Conservation (phyloP, 2,329 filamentous ascomycete species). For the Colletotrichum orbiculare region DNA sequence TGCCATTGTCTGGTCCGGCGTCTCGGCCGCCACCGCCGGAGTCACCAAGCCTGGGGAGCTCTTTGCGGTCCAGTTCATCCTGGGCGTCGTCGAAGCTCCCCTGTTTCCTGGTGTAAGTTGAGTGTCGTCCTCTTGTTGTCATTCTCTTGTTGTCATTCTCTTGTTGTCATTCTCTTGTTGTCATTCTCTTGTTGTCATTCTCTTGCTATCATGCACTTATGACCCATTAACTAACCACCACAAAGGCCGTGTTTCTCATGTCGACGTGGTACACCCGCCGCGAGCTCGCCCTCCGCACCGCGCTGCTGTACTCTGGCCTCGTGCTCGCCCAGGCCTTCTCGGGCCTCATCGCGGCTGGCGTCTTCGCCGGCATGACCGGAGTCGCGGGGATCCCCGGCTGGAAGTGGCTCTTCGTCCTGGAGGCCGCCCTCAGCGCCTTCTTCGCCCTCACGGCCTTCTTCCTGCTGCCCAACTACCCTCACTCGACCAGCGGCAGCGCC, state of each 20-base stretch:
- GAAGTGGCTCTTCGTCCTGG: constrained; percentile 48
- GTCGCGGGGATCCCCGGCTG: constrained; percentile 42
- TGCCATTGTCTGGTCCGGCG: constrained; percentile 32
- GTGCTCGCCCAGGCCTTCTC: constrained; percentile 51
- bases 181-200: too few species aligned
- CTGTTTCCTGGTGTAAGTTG: constrained; percentile 36
- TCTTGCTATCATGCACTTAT: too few species aligned
- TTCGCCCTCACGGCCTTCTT: constrained; percentile 47
- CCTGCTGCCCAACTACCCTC: constrained; percentile 50
- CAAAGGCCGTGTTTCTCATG: constrained; percentile 50
- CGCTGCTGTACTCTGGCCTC: constrained; percentile 56
- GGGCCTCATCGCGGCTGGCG: constrained; percentile 57
- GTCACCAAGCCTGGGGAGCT: constrained; percentile 22
- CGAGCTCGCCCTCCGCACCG: constrained; percentile 54
- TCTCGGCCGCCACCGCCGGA: constrained; percentile 34
- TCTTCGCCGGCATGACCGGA: constrained; percentile 48
- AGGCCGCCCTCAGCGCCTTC: constrained; percentile 43
- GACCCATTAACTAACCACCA: not conserved
- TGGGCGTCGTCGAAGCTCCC: constrained; percentile 38
- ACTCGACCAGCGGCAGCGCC: constrained; percentile 48
- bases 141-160: too few species aligned
- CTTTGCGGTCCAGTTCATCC: constrained; percentile 33
- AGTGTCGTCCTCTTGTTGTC: too few species aligned
- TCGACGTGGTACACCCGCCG: constrained; percentile 66
- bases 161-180: too few species aligned